Conservation (phyloP, 139 green algal genomes). For the Tetratostichococcus sp. region DNA sequence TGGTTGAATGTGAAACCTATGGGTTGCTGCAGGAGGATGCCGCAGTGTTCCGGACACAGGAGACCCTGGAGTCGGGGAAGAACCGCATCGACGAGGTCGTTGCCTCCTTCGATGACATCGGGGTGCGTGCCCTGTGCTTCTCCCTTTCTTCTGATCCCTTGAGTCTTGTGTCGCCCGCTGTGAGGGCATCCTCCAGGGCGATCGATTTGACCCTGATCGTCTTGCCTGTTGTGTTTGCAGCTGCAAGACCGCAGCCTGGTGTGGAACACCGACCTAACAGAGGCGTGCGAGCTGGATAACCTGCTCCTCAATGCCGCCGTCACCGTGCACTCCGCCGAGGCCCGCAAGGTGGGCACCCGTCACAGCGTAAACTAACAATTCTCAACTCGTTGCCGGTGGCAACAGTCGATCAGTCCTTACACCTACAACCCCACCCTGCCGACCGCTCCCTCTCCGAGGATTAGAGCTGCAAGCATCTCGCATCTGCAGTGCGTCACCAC, state of each 20-base stretch:
- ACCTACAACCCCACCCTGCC: no score
- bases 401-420: no score
- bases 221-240: no score
- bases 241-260: conserved; percentile 63
- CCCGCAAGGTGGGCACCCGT: conserved; percentile 41
- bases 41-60: conserved; percentile 91
- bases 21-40: conserved; percentile 77
- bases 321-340: conserved; percentile 80
- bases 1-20: neutral
- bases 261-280: conserved; percentile 94
- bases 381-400: no score
- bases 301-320: conserved; percentile 87
- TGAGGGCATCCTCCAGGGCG: no score
- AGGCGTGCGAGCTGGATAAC: conserved; percentile 97
- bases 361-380: no score
- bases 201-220: no score
- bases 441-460: no score
- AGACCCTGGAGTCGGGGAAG: conserved; percentile 81
- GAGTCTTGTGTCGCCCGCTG: no score
- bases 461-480: no score
- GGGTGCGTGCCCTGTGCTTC: neutral
- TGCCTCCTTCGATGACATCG: conserved; percentile 65
- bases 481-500: no score
- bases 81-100: conserved; percentile 83
- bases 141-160: no score